Evolutionary conservation across 163 green algal genomes (phyloP), one percentile per base, ranked within the genome.

Genomic region (Scenedesmus sp.): DNA sequence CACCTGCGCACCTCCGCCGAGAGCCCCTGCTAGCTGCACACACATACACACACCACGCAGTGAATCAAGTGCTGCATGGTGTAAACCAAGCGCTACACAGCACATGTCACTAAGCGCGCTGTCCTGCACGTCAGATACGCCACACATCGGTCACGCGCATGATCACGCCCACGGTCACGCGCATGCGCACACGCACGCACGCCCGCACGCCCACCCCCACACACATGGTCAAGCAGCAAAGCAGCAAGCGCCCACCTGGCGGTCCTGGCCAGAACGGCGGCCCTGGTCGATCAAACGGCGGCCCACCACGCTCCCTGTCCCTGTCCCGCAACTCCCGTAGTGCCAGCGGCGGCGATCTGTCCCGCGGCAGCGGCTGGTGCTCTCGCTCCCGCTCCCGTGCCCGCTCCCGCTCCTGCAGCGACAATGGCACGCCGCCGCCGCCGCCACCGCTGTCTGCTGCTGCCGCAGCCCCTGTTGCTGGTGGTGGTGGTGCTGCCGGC

Each of bases 261-360:
- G 65, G 85, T 9, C 85, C 85, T 5, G 78, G 73, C 73, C 73
- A 83, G 53, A 87, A 87, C 33, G 35, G 61, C 20, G 82, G 82
- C 53, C 82, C 83, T 37, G 59, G 35, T 30, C 59, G 42, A 13
- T 78, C 83, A 88, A 46, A 81, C 33, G 61, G 61, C n/a, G 83
- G 56, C 40, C 35, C 83, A 82, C n/a, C 83, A 88, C 83, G 35
- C 49, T 88, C 56, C 44, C 42, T 43, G 53, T 78, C 33, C 82
- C n/a, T 46, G 49, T 51, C 83, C 24, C 35, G 40, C 83, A 53
- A 16, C 26, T 51, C 49, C 53, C 30, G 56, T 35, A 37, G 35
- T 53, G 26, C 2, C 59, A 43, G 35, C 46, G 33, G 37, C 49
- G 56, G 42, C 83, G 35, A 84, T 26, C 44, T 53, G 35, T 88